These are phyloP conservation scores for Neurospora africana DNA, from an alignment of 495 filamentous ascomycete genomes.

Conservation along the genomic window DNA sequence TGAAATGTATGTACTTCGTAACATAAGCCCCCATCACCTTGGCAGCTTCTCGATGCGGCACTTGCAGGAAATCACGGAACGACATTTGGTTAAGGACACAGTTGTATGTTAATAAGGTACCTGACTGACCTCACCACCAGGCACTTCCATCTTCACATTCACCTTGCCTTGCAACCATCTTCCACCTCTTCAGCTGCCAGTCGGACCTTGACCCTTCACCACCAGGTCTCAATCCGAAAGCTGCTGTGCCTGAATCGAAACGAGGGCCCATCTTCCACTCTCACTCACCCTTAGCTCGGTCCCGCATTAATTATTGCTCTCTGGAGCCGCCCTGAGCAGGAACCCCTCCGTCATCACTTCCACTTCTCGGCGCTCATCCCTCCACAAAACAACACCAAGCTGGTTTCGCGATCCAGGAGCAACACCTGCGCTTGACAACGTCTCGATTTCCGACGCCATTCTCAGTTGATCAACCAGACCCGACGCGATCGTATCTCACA, in stretches of 20 bases:
- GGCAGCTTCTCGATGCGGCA: neutral
- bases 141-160: constrained; percentile 12
- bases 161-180: neutral
- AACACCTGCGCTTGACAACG: neutral
- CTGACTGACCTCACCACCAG: constrained; percentile 3
- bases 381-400: neutral
- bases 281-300: neutral
- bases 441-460: neutral
- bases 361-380: neutral
- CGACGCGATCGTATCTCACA: neutral
- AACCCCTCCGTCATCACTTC: neutral
- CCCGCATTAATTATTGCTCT: neutral
- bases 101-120: constrained; percentile 17
- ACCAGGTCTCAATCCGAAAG: neutral
- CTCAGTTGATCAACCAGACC: neutral
- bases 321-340: neutral
- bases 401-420: neutral
- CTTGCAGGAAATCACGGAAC: neutral
- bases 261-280: neutral
- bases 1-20: neutral
- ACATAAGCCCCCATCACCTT: neutral
- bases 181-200: neutral
- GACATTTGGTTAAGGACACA: constrained; percentile 22
- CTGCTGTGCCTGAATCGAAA: neutral
- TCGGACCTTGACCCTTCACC: neutral